phyloP scores from a whole-genome alignment of 2,329 filamentous ascomycete species.

The Aspergillus tamarii region DNA sequence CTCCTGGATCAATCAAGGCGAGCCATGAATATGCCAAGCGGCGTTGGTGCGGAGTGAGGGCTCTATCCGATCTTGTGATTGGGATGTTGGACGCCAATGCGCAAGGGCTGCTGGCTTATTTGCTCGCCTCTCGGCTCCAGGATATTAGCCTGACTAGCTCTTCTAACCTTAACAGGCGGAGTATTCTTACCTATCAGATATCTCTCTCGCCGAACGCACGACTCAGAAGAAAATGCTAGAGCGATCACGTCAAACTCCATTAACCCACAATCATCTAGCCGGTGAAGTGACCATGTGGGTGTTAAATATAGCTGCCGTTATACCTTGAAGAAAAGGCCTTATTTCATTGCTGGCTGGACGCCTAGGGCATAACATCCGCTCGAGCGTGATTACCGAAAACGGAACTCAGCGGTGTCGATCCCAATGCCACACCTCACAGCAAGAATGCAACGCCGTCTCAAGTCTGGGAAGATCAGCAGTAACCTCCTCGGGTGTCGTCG shows the following conservation, averaged over 20 bases:
- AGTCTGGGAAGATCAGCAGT: not conserved
- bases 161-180: not conserved
- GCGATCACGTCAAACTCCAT: not conserved
- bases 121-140: not conserved
- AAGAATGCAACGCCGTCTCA: not conserved
- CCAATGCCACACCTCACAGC: not conserved
- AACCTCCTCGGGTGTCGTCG: not conserved
- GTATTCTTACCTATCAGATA: not conserved
- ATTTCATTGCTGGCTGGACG: not conserved
- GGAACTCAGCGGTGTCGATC: not conserved
- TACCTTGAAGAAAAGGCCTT: not conserved
- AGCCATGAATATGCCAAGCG: slow-evolving; percentile 7
- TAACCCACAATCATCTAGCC: not conserved
- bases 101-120: not conserved
- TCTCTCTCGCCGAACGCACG: not conserved
- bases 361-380: not conserved
- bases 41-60: not conserved
- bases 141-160: not conserved
- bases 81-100: not conserved
- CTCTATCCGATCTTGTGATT: not conserved
- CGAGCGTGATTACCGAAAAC: not conserved
- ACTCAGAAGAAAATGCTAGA: not conserved
- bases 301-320: not conserved
- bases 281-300: not conserved
- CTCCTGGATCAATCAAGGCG: slow-evolving; percentile 1